Evolutionary conservation across 169 alveolate species (phyloP).

Genomic region (Plasmodium inui): DNA sequence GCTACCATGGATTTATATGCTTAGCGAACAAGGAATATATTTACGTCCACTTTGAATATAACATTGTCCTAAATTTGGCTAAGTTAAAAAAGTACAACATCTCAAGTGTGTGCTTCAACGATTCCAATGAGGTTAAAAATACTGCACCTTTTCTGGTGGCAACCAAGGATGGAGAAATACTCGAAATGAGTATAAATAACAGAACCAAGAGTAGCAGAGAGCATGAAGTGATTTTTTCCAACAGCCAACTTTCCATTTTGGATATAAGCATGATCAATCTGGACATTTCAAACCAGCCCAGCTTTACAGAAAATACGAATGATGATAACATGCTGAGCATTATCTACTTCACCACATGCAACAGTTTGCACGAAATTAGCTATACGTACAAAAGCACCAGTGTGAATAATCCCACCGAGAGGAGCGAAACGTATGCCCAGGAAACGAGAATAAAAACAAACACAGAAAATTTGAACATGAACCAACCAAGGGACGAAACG

Average conservation of each 20-base stretch:
- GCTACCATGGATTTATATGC: constrained; percentile 76
- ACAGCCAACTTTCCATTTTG: constrained; percentile 28
- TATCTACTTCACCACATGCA: constrained; percentile 63
- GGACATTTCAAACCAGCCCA: background rate
- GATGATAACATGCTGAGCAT: constrained; percentile 32
- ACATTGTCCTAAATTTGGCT: constrained; percentile 36
- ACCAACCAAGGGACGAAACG: constrained; percentile 16
- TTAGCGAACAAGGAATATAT: constrained; percentile 74
- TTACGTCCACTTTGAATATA: constrained; percentile 70
- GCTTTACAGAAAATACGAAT: background rate
- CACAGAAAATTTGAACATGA: background rate
- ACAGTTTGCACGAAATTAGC: constrained; percentile 72
- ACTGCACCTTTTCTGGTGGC: constrained; percentile 34
- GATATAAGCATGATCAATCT: constrained; percentile 53
- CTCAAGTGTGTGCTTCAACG: constrained; percentile 47
- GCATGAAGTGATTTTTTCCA: constrained; percentile 27
- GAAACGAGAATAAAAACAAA: background rate
- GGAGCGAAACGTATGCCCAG: background rate
- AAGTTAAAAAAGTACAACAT: constrained; percentile 71
- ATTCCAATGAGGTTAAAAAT: constrained; percentile 33
- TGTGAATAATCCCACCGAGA: constrained; percentile 8
- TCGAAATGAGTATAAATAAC: constrained; percentile 65
- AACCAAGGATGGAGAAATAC: constrained; percentile 65
- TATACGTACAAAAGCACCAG: constrained; percentile 30
- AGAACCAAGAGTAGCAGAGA: constrained; percentile 51